Percentiles rank a stretch among this genome's conserved stretches.
Conservation (phyloP, 768 basidiomycete genomes). For the Macrolepiota albuminosa region DNA sequence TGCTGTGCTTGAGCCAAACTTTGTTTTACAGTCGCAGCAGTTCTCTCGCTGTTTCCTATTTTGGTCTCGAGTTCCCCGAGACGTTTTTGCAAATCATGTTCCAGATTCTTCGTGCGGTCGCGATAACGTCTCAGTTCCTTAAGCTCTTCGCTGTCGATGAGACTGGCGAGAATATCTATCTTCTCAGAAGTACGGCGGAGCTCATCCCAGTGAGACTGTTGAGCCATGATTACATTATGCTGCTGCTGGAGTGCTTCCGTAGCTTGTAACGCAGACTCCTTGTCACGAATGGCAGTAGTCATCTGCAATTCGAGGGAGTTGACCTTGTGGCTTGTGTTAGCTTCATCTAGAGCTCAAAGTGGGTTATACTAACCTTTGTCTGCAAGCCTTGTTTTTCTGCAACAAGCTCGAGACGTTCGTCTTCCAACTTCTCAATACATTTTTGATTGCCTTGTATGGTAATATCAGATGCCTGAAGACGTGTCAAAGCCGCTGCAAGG, state of each 20-base stretch:
- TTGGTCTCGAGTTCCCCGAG: slow-evolving; percentile 68
- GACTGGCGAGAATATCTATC: slow-evolving; percentile 58
- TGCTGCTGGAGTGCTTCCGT: slow-evolving; percentile 53
- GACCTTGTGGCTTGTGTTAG: slow-evolving; percentile 34
- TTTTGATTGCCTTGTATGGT: slow-evolving; percentile 55
- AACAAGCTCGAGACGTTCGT: slow-evolving; percentile 46
- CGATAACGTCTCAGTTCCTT: slow-evolving; percentile 65
- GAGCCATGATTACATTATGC: slow-evolving; percentile 51
- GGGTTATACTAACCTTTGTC: slow-evolving; percentile 45
- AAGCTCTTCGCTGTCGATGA: slow-evolving; percentile 68
- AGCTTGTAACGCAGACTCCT: slow-evolving; percentile 49
- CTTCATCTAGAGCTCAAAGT: slow-evolving; percentile 8
- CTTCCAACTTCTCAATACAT: slow-evolving; percentile 60
- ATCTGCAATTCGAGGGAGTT: slow-evolving; percentile 57
- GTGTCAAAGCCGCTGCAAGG: slow-evolving; percentile 64
- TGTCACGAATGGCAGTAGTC: slow-evolving; percentile 55
- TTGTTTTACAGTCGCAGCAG: slow-evolving; percentile 52
- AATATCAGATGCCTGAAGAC: slow-evolving; percentile 71
- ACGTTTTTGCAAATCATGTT: slow-evolving; percentile 67
- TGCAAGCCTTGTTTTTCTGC: slow-evolving; percentile 54
- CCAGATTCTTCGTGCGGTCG: slow-evolving; percentile 57
- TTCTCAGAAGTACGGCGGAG: slow-evolving; percentile 67
- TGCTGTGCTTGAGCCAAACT: slow-evolving; percentile 70
- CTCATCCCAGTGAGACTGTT: slow-evolving; percentile 78
- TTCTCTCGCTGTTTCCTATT: slow-evolving; percentile 54